Percentiles rank a stretch among this genome's conserved stretches.
Conservation (phyloP, 257 asterid genomes). For the Petunia secreta region DNA sequence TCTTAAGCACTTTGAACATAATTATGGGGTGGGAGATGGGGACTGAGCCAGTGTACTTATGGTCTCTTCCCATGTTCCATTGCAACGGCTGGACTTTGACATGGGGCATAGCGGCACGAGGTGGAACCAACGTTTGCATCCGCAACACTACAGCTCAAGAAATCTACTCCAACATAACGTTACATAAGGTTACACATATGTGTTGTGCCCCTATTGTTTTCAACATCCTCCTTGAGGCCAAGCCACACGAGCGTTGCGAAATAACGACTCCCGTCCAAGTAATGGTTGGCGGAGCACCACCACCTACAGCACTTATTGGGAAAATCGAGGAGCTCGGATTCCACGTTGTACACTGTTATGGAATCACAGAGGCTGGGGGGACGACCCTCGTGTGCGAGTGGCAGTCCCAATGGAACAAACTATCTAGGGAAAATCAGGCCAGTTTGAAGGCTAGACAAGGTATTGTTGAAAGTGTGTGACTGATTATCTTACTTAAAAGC, state of each 20-base stretch:
- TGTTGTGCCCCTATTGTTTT: slow-evolving; percentile 86
- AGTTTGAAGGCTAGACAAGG: slow-evolving; percentile 78
- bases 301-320: slow-evolving; percentile 65
- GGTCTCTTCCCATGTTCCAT: slow-evolving; percentile 97
- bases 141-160: slow-evolving; percentile 67
- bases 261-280: slow-evolving; percentile 46
- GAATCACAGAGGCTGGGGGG: slow-evolving; percentile 90
- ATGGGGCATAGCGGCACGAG: slow-evolving; percentile 91
- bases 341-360: slow-evolving; percentile 83
- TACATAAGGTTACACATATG: slow-evolving; percentile 82
- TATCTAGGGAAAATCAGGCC: slow-evolving; percentile 45
- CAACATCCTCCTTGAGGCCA: slow-evolving; percentile 63
- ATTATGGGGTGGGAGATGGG: slow-evolving; percentile 83
- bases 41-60: slow-evolving; percentile 69
- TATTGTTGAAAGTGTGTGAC: slow-evolving; percentile 20
- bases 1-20: slow-evolving; percentile 69
- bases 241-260: slow-evolving; percentile 53
- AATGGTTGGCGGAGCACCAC: slow-evolving; percentile 89
- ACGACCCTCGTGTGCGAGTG: slow-evolving; percentile 89
- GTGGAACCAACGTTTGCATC: slow-evolving; percentile 88
- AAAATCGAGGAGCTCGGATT: slow-evolving; percentile 65
- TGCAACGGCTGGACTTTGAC: slow-evolving; percentile 98
- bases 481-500: too few relatives aligned
- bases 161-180: slow-evolving; percentile 54
- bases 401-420: slow-evolving; percentile 58